Percentiles rank a stretch among this genome's conserved stretches.
phyloP scores from a whole-genome alignment of 2,329 filamentous ascomycete species.

The Sporothrix euskadiensis region DNA sequence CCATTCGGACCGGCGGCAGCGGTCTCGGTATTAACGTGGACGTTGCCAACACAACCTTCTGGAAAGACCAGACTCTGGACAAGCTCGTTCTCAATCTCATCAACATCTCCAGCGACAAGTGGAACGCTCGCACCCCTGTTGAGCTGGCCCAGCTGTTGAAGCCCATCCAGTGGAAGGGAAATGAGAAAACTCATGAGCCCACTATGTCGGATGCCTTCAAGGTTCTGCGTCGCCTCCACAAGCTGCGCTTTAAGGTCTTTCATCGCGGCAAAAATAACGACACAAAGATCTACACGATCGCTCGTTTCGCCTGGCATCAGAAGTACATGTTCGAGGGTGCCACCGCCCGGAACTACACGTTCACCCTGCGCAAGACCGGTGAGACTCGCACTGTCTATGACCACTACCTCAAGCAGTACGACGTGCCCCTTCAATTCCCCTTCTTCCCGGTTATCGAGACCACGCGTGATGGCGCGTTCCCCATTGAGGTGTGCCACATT shows the following conservation, averaged over 20 bases:
- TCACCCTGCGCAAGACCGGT: conserved; percentile 54
- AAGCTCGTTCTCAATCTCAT: conserved; percentile 41
- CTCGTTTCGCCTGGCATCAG: conserved; percentile 51
- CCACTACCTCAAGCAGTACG: conserved; percentile 60
- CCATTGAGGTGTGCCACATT: conserved; percentile 61
- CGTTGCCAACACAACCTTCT: conserved; percentile 89
- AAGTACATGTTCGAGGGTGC: conserved; percentile 49
- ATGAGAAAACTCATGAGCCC: conserved; percentile 33
- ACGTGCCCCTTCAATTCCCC: conserved; percentile 48
- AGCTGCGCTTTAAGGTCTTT: conserved; percentile 57
- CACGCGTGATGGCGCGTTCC: conserved; percentile 56
- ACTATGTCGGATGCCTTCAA: conserved; percentile 55
- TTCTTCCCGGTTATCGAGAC: conserved; percentile 61
- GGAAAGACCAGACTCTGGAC: conserved; percentile 52
- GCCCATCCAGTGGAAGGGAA: conserved; percentile 39
- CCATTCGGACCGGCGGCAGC: conserved; percentile 49
- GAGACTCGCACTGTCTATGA: conserved; percentile 51
- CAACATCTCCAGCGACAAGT: conserved; percentile 34
- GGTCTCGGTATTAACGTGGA: conserved; percentile 84
- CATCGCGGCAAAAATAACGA: conserved; percentile 53
- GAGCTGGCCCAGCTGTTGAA: conserved; percentile 39
- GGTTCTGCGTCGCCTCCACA: conserved; percentile 54
- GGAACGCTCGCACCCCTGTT: conserved; percentile 32
- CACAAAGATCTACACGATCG: conserved; percentile 54
- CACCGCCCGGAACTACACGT: conserved; percentile 54